Conservation (phyloP, 2,329 filamentous ascomycete genomes). For the Ceratocystiopsis minuta region DNA sequence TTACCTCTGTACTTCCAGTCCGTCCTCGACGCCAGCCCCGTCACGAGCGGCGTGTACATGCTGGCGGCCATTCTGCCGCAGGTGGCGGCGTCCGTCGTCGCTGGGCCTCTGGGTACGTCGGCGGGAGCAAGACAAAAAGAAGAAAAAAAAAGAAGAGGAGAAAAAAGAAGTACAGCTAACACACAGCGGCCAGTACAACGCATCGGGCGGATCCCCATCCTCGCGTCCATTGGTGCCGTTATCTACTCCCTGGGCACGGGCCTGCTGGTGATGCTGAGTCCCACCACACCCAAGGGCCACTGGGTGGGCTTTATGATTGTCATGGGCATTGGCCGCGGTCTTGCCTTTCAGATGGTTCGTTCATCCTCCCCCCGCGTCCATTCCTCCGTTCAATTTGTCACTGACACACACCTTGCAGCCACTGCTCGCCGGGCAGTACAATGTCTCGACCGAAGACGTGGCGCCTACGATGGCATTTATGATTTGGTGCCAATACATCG, state of each 20-base stretch:
- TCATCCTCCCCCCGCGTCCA: constrained; percentile 3
- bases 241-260: constrained; percentile 17
- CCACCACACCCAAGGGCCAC: constrained; percentile 10
- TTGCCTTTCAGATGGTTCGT: constrained; percentile 13
- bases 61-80: constrained; percentile 12
- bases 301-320: constrained; percentile 19
- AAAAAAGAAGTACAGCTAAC: too few species aligned
- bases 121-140: background rate
- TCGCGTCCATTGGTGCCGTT: constrained; percentile 14
- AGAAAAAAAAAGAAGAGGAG: too few species aligned
- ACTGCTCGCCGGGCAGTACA: constrained; percentile 13
- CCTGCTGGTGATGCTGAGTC: constrained; percentile 17
- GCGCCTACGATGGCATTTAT: constrained; percentile 16
- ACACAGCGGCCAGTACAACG: background rate
- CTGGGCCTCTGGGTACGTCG: constrained; percentile 5
- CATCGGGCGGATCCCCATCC: constrained; percentile 19
- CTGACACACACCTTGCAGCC: constrained; percentile 10
- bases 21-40: constrained; percentile 13
- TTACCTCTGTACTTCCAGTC: constrained; percentile 23
- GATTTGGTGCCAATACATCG: constrained; percentile 33
- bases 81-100: constrained; percentile 10
- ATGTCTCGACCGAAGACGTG: constrained; percentile 10
- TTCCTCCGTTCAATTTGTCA: background rate
- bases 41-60: constrained; percentile 20
- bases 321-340: constrained; percentile 12